phyloP scores from a whole-genome alignment of 2,329 filamentous ascomycete genomes.

The Uncinocarpus reesii region DNA sequence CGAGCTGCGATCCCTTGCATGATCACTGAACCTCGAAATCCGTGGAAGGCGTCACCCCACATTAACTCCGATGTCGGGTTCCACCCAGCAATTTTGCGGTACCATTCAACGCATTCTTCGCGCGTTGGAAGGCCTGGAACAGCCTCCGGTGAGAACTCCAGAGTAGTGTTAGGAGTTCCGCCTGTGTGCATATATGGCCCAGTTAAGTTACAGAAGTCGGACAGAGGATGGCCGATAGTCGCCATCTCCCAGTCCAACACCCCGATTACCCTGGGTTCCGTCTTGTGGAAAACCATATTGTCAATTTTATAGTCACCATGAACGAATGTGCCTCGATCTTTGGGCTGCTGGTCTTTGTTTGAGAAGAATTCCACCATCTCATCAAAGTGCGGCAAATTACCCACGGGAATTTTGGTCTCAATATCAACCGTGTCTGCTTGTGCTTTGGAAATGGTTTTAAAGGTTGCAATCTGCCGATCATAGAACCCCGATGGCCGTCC shows the following conservation, averaged over 20 bases:
- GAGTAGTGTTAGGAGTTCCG: constrained; percentile 31
- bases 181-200: constrained; percentile 32
- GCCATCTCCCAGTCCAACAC: constrained; percentile 99
- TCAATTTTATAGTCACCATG: constrained; percentile 98
- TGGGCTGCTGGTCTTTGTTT: constrained; percentile 58
- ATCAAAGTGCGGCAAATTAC: constrained; percentile 71
- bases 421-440: constrained; percentile 67
- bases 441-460: constrained; percentile 63
- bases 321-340: constrained; percentile 67
- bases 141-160: constrained; percentile 50
- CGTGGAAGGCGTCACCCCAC: constrained; percentile 56
- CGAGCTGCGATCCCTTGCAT: constrained; percentile 89
- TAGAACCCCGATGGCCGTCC: constrained; percentile 73
- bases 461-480: constrained; percentile 72
- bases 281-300: constrained; percentile 81
- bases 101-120: constrained; percentile 55
- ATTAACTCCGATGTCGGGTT: constrained; percentile 49
- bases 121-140: constrained; percentile 57
- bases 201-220: constrained; percentile 72
- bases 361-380: constrained; percentile 71
- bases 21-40: constrained; percentile 51
- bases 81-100: constrained; percentile 59
- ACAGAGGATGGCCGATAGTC: constrained; percentile 89
- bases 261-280: constrained; percentile 76
- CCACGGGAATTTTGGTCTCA: constrained; percentile 66